These are phyloP conservation scores for Globisporangium paddicum DNA, from an alignment of 352 stramenopile genomes.

Conservation along the genomic window DNA sequence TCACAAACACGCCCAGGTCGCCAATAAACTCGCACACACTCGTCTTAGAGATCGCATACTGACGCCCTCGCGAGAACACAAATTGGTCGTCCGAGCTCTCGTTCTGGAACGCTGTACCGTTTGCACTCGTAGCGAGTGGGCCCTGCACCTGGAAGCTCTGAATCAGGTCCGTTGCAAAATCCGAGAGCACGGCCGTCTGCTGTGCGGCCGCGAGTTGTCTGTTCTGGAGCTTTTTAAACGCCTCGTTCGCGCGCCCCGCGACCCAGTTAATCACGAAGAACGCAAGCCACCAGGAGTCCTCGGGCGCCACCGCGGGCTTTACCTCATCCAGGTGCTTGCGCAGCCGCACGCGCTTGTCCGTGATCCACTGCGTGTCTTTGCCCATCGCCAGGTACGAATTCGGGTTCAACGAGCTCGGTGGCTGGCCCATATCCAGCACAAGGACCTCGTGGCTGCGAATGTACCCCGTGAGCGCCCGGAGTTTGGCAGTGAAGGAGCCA, in stretches of 20 bases:
- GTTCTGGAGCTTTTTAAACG: conserved; percentile 26
- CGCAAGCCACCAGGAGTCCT: conserved; percentile 56
- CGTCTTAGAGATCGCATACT: conserved; percentile 25
- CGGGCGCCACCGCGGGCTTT: conserved; percentile 15
- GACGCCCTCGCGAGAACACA: conserved; percentile 19
- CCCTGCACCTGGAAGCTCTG: conserved; percentile 32
- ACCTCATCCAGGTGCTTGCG: conserved; percentile 33
- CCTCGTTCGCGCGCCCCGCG: conserved; percentile 28
- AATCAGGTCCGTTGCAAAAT: conserved; percentile 23
- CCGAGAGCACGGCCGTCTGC: conserved; percentile 19
- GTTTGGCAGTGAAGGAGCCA: conserved; percentile 29
- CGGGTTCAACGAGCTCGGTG: conserved; percentile 11
- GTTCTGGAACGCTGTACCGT: conserved; percentile 2
- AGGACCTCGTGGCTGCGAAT: conserved; percentile 29
- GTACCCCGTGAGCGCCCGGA: conserved; percentile 26
- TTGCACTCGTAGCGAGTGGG: conserved; percentile 2
- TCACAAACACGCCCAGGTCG: conserved; percentile 37
- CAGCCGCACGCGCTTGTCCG: conserved; percentile 43
- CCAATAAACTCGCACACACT: conserved; percentile 36
- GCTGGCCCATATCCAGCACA: conserved; percentile 22
- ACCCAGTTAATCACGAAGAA: conserved; percentile 52
- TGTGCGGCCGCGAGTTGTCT: conserved; percentile 15
- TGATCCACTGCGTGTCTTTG: conserved; percentile 46
- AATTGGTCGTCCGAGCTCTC: not conserved
- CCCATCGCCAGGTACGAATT: conserved; percentile 30